These are phyloP conservation scores for Phyllosticta ampelicida DNA, from an alignment of 2,329 filamentous ascomycete species.

Conservation along the genomic window DNA sequence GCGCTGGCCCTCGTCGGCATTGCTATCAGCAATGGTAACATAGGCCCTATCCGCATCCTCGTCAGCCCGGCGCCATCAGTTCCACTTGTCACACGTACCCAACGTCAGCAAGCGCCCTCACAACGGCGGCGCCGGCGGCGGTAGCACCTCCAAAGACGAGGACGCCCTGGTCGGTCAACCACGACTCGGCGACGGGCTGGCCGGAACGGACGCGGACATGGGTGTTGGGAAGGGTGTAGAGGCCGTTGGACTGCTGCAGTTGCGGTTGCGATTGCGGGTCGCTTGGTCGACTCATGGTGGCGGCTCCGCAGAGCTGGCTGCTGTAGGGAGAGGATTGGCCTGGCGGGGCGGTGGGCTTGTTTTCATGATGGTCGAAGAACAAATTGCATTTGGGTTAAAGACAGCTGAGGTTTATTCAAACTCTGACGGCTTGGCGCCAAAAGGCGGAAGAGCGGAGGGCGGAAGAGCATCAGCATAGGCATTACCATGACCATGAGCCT, in stretches of 20 bases:
- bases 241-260: neutral
- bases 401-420: neutral
- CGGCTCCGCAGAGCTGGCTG: neutral
- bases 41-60: conserved; percentile 14
- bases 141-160: conserved; percentile 21
- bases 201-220: neutral
- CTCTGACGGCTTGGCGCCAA: neutral
- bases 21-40: conserved; percentile 20
- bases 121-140: conserved; percentile 17
- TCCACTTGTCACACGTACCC: conserved; percentile 14
- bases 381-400: neutral
- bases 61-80: neutral
- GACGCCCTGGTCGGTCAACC: conserved; percentile 16
- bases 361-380: neutral
- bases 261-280: neutral
- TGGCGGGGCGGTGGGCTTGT: too few species aligned
- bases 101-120: conserved; percentile 15
- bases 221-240: neutral
- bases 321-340: neutral
- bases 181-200: neutral
- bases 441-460: neutral
- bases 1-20: conserved; percentile 12
- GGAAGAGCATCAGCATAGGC: too few species aligned
- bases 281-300: neutral
- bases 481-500: too few species aligned